These are phyloP conservation scores for Wilcoxina mikolae DNA, from an alignment of 495 filamentous ascomycete genomes.

Conservation along the genomic window DNA sequence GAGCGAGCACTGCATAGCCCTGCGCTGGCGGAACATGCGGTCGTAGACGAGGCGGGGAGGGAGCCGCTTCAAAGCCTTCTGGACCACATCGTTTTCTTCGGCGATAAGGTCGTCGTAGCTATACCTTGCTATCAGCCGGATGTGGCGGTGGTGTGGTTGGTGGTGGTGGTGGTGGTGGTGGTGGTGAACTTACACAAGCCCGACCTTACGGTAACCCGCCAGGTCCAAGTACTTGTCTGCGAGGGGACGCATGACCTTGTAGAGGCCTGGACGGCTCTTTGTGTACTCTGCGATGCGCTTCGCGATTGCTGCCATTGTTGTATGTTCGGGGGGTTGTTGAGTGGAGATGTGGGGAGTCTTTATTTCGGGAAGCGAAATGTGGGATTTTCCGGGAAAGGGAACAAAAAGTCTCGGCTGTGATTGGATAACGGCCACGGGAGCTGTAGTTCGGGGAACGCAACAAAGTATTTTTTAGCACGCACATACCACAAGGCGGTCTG, in stretches of 20 bases:
- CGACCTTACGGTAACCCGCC: slow-evolving; percentile 83
- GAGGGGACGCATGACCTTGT: slow-evolving; percentile 58
- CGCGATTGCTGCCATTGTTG: slow-evolving; percentile 2
- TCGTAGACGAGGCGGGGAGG: slow-evolving; percentile 83
- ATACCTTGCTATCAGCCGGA: slow-evolving; percentile 1
- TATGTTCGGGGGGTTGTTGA: neutral
- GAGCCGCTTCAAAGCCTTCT: slow-evolving; percentile 77
- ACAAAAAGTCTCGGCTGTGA: neutral
- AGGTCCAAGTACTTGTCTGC: slow-evolving; percentile 72
- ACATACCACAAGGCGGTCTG: too few species aligned
- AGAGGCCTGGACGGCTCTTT: slow-evolving; percentile 69
- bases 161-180: neutral
- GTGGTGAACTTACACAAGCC: slow-evolving; percentile 53
- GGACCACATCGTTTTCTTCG: slow-evolving; percentile 76
- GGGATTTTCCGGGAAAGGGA: too few species aligned
- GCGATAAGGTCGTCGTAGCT: slow-evolving; percentile 87
- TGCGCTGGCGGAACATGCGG: slow-evolving; percentile 87
- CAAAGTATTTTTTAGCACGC: too few species aligned
- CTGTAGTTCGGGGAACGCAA: too few species aligned
- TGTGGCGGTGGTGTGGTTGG: neutral
- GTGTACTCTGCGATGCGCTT: slow-evolving; percentile 48
- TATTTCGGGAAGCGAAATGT: too few species aligned
- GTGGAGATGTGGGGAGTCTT: slow-evolving; percentile 4
- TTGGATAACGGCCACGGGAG: slow-evolving; percentile 1
- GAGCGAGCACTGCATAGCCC: slow-evolving; percentile 81